A percentile compares a stretch with the other conserved stretches of the same genome.
phyloP scores from a whole-genome alignment of 139 green algal genomes.

The Coccomyxa sp. region DNA sequence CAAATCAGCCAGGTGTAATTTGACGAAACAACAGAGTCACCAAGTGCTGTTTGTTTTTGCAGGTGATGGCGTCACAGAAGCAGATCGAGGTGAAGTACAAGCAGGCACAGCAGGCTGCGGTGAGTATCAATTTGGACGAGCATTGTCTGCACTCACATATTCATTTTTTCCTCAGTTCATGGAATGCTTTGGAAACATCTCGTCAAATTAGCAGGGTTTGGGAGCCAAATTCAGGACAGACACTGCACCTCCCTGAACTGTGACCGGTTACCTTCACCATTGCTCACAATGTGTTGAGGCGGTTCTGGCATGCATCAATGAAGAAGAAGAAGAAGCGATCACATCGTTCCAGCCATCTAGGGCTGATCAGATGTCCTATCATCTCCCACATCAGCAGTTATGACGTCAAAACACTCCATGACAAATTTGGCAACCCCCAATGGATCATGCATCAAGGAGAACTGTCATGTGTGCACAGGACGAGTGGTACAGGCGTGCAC shows the following conservation, averaged over 20 bases:
- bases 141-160: background rate
- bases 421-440: no score
- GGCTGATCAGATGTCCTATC: no score
- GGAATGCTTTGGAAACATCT: background rate
- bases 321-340: no score
- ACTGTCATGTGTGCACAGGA: conserved; percentile 31
- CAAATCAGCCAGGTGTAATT: no score
- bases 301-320: no score
- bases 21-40: background rate
- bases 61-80: conserved; percentile 96
- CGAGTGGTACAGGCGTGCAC: conserved; percentile 84
- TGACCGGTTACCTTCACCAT: no score
- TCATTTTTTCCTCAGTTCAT: background rate
- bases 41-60: background rate
- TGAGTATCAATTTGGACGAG: conserved; percentile 15
- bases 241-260: no score
- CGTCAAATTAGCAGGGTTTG: background rate
- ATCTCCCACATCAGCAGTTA: no score
- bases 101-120: conserved; percentile 69
- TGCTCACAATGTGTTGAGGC: no score
- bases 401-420: no score
- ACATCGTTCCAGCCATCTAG: no score
- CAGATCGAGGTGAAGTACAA: conserved; percentile 95
- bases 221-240: no score
- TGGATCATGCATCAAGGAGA: background rate